Evolutionary conservation across 371 early-diverging fungal genomes (phyloP).

Genomic region (Apophysomyces elegans): DNA sequence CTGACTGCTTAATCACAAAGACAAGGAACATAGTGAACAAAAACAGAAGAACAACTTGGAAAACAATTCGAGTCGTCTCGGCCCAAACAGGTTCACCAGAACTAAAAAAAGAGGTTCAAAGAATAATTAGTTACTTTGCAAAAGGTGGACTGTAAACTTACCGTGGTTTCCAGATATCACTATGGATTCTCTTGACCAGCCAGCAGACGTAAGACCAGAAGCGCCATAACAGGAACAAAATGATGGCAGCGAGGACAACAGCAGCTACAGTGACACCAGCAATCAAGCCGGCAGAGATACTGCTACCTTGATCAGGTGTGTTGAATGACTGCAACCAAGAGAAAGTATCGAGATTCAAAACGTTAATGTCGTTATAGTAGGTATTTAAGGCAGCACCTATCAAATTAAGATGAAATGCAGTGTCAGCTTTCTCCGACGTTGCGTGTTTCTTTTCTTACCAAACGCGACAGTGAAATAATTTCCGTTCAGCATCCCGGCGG

Average conservation of each 20-base stretch:
- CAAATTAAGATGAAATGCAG: not conserved
- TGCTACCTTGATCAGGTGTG: constrained; percentile 6
- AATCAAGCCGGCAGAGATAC: constrained; percentile 41
- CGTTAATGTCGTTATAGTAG: constrained; percentile 52
- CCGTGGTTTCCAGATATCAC: constrained; percentile 55
- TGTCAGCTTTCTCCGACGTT: not conserved
- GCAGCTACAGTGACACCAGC: constrained; percentile 48
- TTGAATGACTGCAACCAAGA: constrained; percentile 42
- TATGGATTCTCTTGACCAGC: constrained; percentile 42
- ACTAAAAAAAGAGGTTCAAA: constrained; percentile 17
- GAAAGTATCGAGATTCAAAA: constrained; percentile 21
- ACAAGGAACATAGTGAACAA: constrained; percentile 44
- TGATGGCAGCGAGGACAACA: constrained; percentile 35
- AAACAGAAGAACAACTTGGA: constrained; percentile 48
- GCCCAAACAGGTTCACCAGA: constrained; percentile 58
- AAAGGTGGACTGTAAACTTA: constrained; percentile 1
- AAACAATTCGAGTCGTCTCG: constrained; percentile 47
- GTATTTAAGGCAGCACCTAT: constrained; percentile 38
- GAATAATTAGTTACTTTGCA: not conserved
- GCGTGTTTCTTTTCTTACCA: constrained; percentile 32
- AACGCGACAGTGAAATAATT: constrained; percentile 43
- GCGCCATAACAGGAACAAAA: constrained; percentile 48
- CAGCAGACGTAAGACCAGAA: constrained; percentile 46
- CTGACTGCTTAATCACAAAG: constrained; percentile 51
- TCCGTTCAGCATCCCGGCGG: constrained; percentile 39